These are phyloP conservation scores for Phalaenopsis equestris DNA, from an alignment of 106 monocot species.

Conservation along the genomic window DNA sequence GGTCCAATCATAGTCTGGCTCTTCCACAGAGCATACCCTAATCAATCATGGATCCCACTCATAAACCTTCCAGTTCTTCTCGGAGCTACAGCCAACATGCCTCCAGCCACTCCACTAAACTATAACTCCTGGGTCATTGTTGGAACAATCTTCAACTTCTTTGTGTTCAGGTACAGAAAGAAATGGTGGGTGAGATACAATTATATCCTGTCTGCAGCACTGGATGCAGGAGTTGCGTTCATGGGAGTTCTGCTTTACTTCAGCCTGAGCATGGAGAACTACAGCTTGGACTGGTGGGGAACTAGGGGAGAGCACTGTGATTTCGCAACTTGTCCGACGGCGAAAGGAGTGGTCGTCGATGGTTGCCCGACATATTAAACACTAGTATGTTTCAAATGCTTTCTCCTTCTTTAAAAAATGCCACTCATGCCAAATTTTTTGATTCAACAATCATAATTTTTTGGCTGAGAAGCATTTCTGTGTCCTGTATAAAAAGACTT, in stretches of 20 bases:
- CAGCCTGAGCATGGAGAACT: conserved; percentile 39
- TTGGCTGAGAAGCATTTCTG: too few species aligned
- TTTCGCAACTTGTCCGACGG: conserved; percentile 53
- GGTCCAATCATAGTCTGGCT: conserved; percentile 83
- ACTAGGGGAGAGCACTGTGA: conserved; percentile 53
- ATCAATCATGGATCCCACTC: conserved; percentile 58
- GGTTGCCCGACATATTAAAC: conserved; percentile 2
- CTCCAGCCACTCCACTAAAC: conserved; percentile 76
- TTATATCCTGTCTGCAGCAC: conserved; percentile 60
- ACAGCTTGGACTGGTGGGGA: conserved; percentile 51
- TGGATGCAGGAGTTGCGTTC: conserved; percentile 66
- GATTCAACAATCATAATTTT: too few species aligned
- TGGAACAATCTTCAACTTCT: conserved; percentile 84
- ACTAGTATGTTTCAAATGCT: not conserved
- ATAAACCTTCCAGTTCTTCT: conserved; percentile 81
- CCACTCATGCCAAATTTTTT: not conserved
- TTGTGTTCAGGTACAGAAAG: conserved; percentile 70
- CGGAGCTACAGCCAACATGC: conserved; percentile 80
- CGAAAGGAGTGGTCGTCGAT: conserved; percentile 36
- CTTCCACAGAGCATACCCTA: conserved; percentile 64
- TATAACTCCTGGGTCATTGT: conserved; percentile 60
- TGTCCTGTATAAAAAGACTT: not conserved
- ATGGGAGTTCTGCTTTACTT: conserved; percentile 73
- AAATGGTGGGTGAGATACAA: conserved; percentile 79
- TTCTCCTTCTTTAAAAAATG: not conserved